Base-by-base conservation (phyloP, 176 grass and related monocot genomes). In the Avena atlantica region DNA sequence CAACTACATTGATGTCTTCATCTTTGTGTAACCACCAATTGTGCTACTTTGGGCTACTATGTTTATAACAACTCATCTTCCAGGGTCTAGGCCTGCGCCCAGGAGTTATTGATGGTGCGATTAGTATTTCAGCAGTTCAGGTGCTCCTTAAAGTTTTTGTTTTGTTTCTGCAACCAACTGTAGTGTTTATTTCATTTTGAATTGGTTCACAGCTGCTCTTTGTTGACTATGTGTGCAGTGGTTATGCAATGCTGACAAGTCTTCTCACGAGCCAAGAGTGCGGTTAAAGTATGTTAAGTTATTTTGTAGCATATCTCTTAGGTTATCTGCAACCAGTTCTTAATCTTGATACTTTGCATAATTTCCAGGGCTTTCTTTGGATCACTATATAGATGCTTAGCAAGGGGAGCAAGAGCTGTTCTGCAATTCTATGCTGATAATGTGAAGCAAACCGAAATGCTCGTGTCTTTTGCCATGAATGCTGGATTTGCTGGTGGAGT, bases 101-200 rank as follows among this genome's bases (percentile, higher is more conserved):
- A 85, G 96, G 96, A 89, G 90, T 98, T 65, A 79, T 98, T 81
- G 96, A 98, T 78, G 96, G 93, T 87, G 96, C 89, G 14, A 98
- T 98, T 29, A 98, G 93, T 79, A 96, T 98, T 83, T 98, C 96
- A 74, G 96, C 96, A 53, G 92, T 98, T 74, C 96, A 98, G 93
- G 96, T 98, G 24, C 73, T 75, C 19, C 5, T 86, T 16, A 29
- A 55, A 29, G 48, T 8, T 12, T 42, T 75, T 14, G 14, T 47
- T 47, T 10, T 10, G 45, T 47, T 45, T 64, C 21, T 76, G 25
- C 42, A 52, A 51, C 68, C 77, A 44, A 40, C 6, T 10, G 58
- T 67, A 3, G 5, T 83, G 71, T 27, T 73, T 58, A 68, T 85
- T 25, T 81, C 51, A 57, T 42, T 85, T n/a, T 6, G 60, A 20